Evolutionary conservation across 768 basidiomycete species (phyloP).

Genomic region (Tylopilus plumbeoviolaceoides): DNA sequence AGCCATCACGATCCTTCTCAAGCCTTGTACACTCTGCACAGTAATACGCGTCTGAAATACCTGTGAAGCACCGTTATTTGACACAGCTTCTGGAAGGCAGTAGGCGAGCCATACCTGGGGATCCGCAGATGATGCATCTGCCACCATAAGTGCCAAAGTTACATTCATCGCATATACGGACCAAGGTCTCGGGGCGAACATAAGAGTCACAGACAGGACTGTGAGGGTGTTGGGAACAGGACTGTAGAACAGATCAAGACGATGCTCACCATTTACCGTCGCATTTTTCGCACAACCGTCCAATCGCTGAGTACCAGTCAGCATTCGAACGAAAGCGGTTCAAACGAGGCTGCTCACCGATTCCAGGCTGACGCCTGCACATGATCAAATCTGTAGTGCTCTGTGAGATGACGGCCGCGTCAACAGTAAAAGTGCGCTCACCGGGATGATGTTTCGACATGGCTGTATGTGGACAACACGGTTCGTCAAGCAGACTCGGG

Average conservation of each 20-base stretch:
- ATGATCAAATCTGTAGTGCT: constrained; percentile 80
- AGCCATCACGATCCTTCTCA: constrained; percentile 97
- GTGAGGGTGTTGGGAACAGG: background rate
- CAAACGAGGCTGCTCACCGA: constrained; percentile 52
- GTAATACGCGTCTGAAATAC: constrained; percentile 98
- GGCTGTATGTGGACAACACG: constrained; percentile 16
- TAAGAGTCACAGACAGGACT: constrained; percentile 99
- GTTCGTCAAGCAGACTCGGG: background rate
- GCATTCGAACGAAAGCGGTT: background rate
- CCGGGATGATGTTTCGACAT: constrained; percentile 95
- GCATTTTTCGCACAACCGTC: constrained; percentile 97
- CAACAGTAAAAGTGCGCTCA: constrained; percentile 23
- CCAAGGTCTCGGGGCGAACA: constrained; percentile 96
- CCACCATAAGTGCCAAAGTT: constrained; percentile 99
- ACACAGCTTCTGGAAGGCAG: background rate
- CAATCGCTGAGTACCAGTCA: constrained; percentile 64
- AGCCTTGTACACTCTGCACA: constrained; percentile 96
- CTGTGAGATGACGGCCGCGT: background rate
- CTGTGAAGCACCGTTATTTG: constrained; percentile 36
- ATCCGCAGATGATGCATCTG: constrained; percentile 95
- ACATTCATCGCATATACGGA: constrained; percentile 98
- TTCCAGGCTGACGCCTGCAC: constrained; percentile 97
- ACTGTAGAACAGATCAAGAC: background rate
- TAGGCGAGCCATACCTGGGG: constrained; percentile 62
- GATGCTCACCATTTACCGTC: constrained; percentile 93